These are phyloP conservation scores for Phylloporus arenicola DNA, from an alignment of 768 basidiomycete species.

Conservation along the genomic window DNA sequence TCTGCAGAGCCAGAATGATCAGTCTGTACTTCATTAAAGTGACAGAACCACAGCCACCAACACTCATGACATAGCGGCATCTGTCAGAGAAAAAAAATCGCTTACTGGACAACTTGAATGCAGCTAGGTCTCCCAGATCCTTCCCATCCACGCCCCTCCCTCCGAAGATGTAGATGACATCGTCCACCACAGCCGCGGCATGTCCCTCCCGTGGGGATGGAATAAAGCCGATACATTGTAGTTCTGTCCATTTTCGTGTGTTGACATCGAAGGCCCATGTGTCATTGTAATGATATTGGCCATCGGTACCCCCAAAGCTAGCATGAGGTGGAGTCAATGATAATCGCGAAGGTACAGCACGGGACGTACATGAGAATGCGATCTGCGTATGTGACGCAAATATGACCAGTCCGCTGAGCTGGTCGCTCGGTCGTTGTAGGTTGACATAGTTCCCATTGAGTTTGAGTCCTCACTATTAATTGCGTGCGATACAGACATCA, in stretches of 20 bases:
- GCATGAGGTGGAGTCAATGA: constrained; percentile 11
- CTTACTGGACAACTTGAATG: constrained; percentile 96
- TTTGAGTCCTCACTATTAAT: constrained; percentile 68
- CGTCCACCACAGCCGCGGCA: constrained; percentile 92
- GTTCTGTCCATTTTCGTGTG: constrained; percentile 80
- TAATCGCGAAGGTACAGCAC: constrained; percentile 13
- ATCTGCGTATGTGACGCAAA: constrained; percentile 77
- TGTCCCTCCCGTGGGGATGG: constrained; percentile 95
- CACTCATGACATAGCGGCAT: not conserved
- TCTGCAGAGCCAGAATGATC: constrained; percentile 43
- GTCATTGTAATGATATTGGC: constrained; percentile 98
- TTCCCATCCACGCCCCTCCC: constrained; percentile 96
- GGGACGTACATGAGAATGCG: constrained; percentile 72
- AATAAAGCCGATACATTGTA: constrained; percentile 94
- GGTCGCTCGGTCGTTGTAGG: constrained; percentile 56
- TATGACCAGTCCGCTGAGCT: constrained; percentile 87
- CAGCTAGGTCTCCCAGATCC: constrained; percentile 89
- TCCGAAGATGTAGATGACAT: constrained; percentile 96
- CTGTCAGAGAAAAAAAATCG: constrained; percentile 13
- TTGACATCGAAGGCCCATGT: constrained; percentile 91
- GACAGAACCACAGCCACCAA: not conserved
- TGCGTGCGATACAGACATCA: not conserved
- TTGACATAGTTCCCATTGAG: constrained; percentile 79
- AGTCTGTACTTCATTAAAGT: constrained; percentile 6
- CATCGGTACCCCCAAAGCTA: constrained; percentile 97